These are phyloP conservation scores for Elsinoe necatrix DNA, from an alignment of 2,329 filamentous ascomycete species.

Conservation along the genomic window DNA sequence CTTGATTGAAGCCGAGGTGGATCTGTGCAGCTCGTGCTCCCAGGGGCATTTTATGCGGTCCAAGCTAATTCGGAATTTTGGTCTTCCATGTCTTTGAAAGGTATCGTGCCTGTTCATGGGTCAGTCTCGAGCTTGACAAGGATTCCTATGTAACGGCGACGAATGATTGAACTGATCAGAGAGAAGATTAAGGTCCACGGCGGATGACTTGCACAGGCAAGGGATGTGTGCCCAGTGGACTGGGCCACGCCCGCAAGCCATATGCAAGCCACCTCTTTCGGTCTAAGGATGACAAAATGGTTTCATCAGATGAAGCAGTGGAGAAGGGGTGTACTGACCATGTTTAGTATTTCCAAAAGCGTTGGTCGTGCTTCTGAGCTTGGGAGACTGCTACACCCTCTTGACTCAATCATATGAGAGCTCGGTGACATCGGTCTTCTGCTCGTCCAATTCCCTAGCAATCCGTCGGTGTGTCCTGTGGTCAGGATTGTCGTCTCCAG, in stretches of 20 bases:
- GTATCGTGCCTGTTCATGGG: neutral
- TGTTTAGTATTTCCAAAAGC: neutral
- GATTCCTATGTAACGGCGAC: neutral
- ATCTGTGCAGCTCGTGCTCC: neutral
- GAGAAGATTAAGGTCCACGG: constrained; percentile 23
- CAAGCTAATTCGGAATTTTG: neutral
- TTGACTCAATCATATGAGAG: constrained; percentile 42
- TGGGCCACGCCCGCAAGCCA: constrained; percentile 2
- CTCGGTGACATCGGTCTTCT: constrained; percentile 32
- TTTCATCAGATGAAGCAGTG: constrained; percentile 27
- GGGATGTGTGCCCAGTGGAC: neutral
- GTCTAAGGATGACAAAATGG: constrained; percentile 33
- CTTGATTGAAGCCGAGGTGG: neutral
- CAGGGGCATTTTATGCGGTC: neutral
- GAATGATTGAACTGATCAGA: constrained; percentile 15
- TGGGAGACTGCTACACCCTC: too few relatives aligned
- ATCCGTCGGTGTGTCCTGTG: constrained; percentile 38
- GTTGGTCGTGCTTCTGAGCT: too few relatives aligned
- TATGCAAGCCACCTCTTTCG: constrained; percentile 23
- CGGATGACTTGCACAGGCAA: constrained; percentile 1
- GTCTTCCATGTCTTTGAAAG: neutral
- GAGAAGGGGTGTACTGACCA: neutral
- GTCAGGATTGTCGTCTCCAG: constrained; percentile 27
- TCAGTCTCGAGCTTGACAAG: neutral
- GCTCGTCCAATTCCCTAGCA: constrained; percentile 37